Evolutionary conservation across 83 land plant genomes (phyloP), one percentile per base, ranked within the genome.

Genomic region (Picea abies): DNA sequence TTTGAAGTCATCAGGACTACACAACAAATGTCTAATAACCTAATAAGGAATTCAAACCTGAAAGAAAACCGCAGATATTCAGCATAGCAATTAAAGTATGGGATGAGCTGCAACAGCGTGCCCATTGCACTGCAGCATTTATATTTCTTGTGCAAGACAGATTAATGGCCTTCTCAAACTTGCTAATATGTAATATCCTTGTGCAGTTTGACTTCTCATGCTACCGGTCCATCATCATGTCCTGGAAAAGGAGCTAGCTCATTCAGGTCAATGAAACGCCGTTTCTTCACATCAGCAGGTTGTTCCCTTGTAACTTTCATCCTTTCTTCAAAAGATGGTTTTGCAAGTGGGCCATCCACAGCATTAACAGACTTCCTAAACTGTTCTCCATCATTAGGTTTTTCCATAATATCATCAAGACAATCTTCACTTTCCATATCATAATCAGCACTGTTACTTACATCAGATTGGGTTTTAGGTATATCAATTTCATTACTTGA

Each of bases 231-330:
- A 84, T 90, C 92, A 71, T 92, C 94, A 67, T 83, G 86, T 39
- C 91, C 91, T 66, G 86, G 67, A 79, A 90, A 91, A 10, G 94
- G 91, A 23, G 94, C 94, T 82, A 90, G 85, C 85, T 92, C 92
- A 84, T 92, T 92, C 70, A 92, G 86, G 76, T 92, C 94, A 79
- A 90, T 89, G 85, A 92, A 92, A 20, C 88, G 87, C 49, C 87
- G 86, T 23, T 44, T 61, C 41, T 63, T 80, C 32, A 80, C 71
- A 81, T 87, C 83, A 62, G 83, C 86, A 73, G 83, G 72, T 58
- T 16, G 72, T 49, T 79, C 72, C 60, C 62, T 68, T 14, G 64
- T 1, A 82, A 71, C 60, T 82, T 82, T 84, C 82, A 60, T 85
- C 63, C 16, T 71, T 29, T 82, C 75, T 63, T 82, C 75, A 65